phyloP scores from a whole-genome alignment of 371 early-diverging fungal species.

The Lichtheimia ornata region DNA sequence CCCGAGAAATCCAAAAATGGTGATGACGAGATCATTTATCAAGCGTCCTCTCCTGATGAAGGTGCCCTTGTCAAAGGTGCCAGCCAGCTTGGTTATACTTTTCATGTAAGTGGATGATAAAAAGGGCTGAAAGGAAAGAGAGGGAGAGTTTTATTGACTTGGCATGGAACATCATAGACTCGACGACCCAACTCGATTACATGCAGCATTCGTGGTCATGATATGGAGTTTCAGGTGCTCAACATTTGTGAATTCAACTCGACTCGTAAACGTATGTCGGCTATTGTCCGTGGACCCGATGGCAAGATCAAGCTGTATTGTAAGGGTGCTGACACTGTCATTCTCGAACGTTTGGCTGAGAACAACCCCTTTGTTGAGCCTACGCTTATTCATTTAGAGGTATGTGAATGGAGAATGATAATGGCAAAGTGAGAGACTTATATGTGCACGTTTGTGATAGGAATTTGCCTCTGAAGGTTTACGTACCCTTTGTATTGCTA shows the following conservation, averaged over 20 bases:
- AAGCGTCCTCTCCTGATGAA: constrained; percentile 92
- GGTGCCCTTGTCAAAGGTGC: constrained; percentile 90
- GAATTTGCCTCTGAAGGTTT: constrained; percentile 91
- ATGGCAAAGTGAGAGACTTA: no score
- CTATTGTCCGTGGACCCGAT: constrained; percentile 89
- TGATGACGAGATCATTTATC: constrained; percentile 75
- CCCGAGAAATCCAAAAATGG: constrained; percentile 76
- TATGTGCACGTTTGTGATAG: constrained; percentile 10
- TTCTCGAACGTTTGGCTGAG: constrained; percentile 86
- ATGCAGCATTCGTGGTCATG: constrained; percentile 63
- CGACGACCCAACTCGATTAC: constrained; percentile 89
- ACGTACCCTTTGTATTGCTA: constrained; percentile 92
- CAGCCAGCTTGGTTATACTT: constrained; percentile 59
- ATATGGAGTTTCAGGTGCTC: constrained; percentile 82
- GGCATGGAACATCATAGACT: constrained; percentile 48
- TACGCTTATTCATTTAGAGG: constrained; percentile 75
- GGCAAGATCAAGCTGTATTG: constrained; percentile 90
- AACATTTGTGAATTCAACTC: constrained; percentile 97
- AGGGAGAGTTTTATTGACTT: neutral
- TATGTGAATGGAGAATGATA: constrained; percentile 2
- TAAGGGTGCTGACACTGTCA: constrained; percentile 99
- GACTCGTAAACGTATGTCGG: constrained; percentile 97
- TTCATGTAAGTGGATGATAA: constrained; percentile 39
- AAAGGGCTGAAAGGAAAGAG: neutral
- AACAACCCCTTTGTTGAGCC: constrained; percentile 79